Percentiles rank a stretch among this genome's conserved stretches.
Evolutionary conservation across 2,329 filamentous ascomycete genomes (phyloP).

Genomic region (Lachnellula willkommii): DNA sequence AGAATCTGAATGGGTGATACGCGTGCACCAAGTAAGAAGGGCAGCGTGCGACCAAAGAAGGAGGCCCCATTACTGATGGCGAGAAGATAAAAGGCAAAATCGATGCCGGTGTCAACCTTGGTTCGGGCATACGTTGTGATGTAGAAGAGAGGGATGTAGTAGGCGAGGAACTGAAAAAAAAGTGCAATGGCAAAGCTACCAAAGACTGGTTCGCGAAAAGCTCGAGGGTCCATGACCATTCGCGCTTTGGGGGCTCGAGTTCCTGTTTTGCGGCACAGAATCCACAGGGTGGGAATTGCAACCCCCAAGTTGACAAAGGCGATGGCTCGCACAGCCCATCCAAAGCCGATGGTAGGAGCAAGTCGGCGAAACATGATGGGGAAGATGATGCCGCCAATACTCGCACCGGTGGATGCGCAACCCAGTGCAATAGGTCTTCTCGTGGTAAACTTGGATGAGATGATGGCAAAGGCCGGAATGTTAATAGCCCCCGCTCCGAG

Average conservation of each 20-base stretch:
- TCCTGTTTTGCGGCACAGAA: background rate
- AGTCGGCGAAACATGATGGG: constrained; percentile 40
- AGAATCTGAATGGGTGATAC: constrained; percentile 46
- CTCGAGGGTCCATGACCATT: constrained; percentile 13
- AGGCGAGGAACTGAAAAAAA: constrained; percentile 41
- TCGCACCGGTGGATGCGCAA: constrained; percentile 36
- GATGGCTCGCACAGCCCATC: constrained; percentile 49
- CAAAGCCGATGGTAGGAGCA: constrained; percentile 38
- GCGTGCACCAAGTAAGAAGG: constrained; percentile 45
- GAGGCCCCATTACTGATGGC: constrained; percentile 45
- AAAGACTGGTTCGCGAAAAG: constrained; percentile 34
- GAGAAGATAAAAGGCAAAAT: constrained; percentile 46
- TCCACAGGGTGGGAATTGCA: background rate
- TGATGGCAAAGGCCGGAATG: constrained; percentile 27
- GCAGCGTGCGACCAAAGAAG: constrained; percentile 48
- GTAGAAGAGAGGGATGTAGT: constrained; percentile 47
- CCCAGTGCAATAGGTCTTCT: constrained; percentile 41
- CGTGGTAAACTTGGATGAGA: constrained; percentile 41
- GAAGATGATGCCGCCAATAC: constrained; percentile 48
- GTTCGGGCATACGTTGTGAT: constrained; percentile 36
- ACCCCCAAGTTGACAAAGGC: constrained; percentile 44
- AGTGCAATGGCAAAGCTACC: constrained; percentile 31
- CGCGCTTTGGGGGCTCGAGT: background rate
- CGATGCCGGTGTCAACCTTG: constrained; percentile 39
- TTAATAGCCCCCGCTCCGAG: constrained; percentile 31